Base-by-base conservation (phyloP, 2,329 filamentous ascomycete species). In the Colletotrichum plurivorum region DNA sequence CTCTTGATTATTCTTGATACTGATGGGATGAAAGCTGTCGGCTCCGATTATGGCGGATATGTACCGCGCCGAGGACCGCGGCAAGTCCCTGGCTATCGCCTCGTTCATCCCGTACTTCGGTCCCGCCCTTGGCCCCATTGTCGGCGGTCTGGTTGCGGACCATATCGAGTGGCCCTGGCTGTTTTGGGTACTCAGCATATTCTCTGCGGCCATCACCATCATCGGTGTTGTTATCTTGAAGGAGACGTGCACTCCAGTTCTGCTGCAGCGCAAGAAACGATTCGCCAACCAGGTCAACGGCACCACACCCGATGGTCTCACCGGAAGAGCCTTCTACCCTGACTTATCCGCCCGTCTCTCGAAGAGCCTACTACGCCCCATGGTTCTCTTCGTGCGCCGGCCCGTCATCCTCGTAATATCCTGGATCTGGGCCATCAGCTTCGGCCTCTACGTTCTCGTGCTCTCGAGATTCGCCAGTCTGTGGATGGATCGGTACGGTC, bases 401-500 rank as follows among this genome's bases (percentile, higher is more conserved):
- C 85, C 85, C 0, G 83, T 87, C 36, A 80, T 88, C 31, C 79
- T 84, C 43, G 71, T 85, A 2, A 78, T 87, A 16, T 80, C 84
- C 0, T 71, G 84, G 5, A 82, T 83, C 57, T 79, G 84, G 59
- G 82, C 81, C 1, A 73, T 87, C 10, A 76, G 83, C 25, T 89
- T 88, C 70, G 85, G 84, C 22, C 81, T 85, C 31, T 81, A 87
- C 20, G 85, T 84, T 54, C 76, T 88, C 41, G 75, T 87, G n/a
- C 82, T 89, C 58, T 87, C 85, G 1, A 88, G 85, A 0, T 86
- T 87, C 67, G 83, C 86, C 0, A 74, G 75, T 0, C 79, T 89
- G 1, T 89, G 84, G 74, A 80, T 83, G 13, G 74, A 77, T 0
- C 74, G 78, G 20, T 89, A 89, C 67, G 76, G 77, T 3, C 82